Base-by-base conservation (phyloP, 2,329 filamentous ascomycete genomes). In the Fusarium floridanum region DNA sequence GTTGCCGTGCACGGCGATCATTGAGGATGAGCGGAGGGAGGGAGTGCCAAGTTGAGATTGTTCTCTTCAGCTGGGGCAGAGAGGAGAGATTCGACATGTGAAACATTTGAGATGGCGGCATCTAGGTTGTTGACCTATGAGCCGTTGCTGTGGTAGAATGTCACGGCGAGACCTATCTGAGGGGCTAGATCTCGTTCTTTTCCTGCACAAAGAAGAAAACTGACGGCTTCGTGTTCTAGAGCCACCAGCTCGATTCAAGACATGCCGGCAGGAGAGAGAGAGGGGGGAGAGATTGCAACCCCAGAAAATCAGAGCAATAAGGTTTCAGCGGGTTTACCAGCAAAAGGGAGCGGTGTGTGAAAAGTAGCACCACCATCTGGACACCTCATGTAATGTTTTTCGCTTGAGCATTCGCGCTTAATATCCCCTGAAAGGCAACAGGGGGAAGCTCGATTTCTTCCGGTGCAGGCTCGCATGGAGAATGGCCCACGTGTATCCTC, bases 311-410 rank as follows among this genome's bases (percentile, higher is more conserved):
- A 68, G 32, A 60, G 68, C 56, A 75, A 12, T 55, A 56, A 67
- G 32, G 66, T 63, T 73, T 73, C 59, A 64, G 56, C 9, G 24
- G 34, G 34, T 24, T 22, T 37, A 39, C 27, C 45, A 53, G n/a
- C 27, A 32, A 22, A 48, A 24, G 24, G 27, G 27, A 67, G 72
- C 72, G 72, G 72, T 74, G 72, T 75, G 69, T 67, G 53, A 45
- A 61, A 72, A 59, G 22, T 59, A 63, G 17, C 61, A 63, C 32
- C 61, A 55, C 34, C 22, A 62, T 53, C 48, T 53, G 48, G 10
- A 32, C 27, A 27, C 24, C 7, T 12, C 36, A 32, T 32, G 29
- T 43, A 27, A 27, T 27, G 24, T n/a, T 43, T 22, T 45, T 56
- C 32, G 53, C 34, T 53, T 24, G 32, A 50, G 32, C 34, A 37